Base-by-base conservation (phyloP, 495 filamentous ascomycete species). In the Oidiodendron maius region DNA sequence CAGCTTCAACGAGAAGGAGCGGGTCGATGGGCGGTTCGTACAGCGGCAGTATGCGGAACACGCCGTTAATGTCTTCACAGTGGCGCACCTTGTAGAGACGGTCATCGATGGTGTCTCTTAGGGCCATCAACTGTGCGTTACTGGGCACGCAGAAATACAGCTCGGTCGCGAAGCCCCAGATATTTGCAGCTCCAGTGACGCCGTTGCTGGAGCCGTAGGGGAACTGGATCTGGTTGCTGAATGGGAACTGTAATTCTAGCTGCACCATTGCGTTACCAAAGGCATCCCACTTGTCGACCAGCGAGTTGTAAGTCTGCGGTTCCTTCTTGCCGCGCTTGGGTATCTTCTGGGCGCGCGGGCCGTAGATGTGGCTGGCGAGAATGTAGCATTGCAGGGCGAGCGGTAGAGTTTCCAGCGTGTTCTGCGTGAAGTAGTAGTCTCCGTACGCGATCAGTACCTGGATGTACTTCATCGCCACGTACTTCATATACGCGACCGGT, bases 21-120 rank as follows among this genome's bases (percentile, higher is more conserved):
- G 58, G 55, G 44, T 70, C 64, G 11, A 68, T 39, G 23, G 61
- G 59, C 5, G 64, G 63, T 16, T 62, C 59, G 23, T 48, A 64
- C 2, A 68, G 55, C 10, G 59, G 10, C 13, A 63, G 61, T 2
- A 10, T 15, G 5, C 41, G 44, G 3, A 25, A 8, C 4, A 39
- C 28, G 9, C 66, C 67, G 24, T 70, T 55, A 42, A 70, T 66
- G 37, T 70, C 63, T 45, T 22, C 18, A n/a, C 39, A 52, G 39
- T 66, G 46, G 3, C 63, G 54, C 36, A 67, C 61, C 48, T 69
- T 69, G 53, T 38, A 65, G 16, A 69, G 59, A 0, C 65, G 56
- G 36, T 69, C 60, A 43, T 63, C 59, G 13, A 69, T 61, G 6
- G 20, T 34, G 21, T 45, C 46, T 2, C 62, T 16, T 3, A 64